Evolutionary conservation across 495 filamentous ascomycete genomes (phyloP), one percentile per base, ranked within the genome.

Genomic region (Neurospora hispaniola): DNA sequence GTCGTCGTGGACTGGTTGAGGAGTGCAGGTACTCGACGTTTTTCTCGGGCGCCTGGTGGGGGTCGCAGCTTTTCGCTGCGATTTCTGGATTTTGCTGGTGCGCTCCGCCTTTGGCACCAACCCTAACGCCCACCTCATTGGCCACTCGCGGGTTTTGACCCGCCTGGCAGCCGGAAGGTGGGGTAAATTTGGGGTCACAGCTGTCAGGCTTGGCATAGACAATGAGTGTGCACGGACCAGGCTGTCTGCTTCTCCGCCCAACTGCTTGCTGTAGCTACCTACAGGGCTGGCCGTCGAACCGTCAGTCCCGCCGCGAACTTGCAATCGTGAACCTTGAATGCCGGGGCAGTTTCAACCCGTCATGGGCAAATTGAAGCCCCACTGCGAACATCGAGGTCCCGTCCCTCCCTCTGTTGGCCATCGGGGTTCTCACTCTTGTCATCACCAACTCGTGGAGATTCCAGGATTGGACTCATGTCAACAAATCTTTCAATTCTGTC

Each of bases 1-100:
- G 76, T 72, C 70, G 78, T 80, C 74, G 79, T 76, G 75, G 78
- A 74, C 74, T 72, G 74, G 71, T 73, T 74, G 73, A 71, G 71
- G 70, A 46, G 73, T 71, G 69, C 31, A 48, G 48, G 42, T 46
- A 70, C 69, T 75, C 68, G 75, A 77, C 73, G 75, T 54, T 73
- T 74, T 74, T 74, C 73, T 77, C 70, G 48, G 73, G 72, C 73
- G 70, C 73, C 72, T 69, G 48, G 68, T 73, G 72, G 75, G 71
- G 79, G 78, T 75, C 74, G 41, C 70, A 79, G 76, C 76, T 79
- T 79, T 81, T 81, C 76, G 74, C 74, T 71, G 70, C 71, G 71
- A 81, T 79, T 78, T 81, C 48, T 79, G 70, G 73, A 40, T 31
- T 76, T 74, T 76, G 74, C 74, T 79, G 74, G 79, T 81, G 79